phyloP scores from a whole-genome alignment of 305 asterid species.

The Fraxinus platypoda region DNA sequence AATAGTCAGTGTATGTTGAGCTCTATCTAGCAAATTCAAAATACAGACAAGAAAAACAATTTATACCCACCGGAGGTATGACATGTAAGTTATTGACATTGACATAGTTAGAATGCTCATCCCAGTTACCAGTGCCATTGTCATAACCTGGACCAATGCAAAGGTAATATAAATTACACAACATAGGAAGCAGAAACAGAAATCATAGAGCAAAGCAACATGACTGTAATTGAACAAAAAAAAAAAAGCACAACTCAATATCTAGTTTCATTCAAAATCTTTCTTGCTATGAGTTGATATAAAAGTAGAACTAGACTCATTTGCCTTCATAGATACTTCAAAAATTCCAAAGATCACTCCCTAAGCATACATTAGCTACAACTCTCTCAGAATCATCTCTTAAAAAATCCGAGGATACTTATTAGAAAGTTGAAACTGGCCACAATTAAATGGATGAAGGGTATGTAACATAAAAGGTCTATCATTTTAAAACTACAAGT shows the following conservation, averaged over 20 bases:
- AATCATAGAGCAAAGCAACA: neutral
- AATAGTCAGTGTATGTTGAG: constrained; percentile 19
- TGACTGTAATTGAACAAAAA: neutral
- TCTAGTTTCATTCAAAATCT: neutral
- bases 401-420: neutral
- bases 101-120: constrained; percentile 73
- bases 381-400: neutral
- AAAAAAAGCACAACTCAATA: neutral
- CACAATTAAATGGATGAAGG: neutral
- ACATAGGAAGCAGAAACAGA: constrained; percentile 3
- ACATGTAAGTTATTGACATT: constrained; percentile 84
- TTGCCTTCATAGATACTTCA: neutral
- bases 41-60: constrained; percentile 12
- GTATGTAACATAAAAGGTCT: neutral
- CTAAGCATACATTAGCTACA: neutral
- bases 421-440: neutral
- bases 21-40: constrained; percentile 19
- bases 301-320: neutral
- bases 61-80: constrained; percentile 70
- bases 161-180: constrained; percentile 21
- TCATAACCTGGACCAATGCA: constrained; percentile 65
- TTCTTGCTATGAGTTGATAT: neutral
- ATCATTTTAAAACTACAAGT: neutral
- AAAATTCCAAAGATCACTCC: neutral
- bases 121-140: constrained; percentile 71